Evolutionary conservation across 2,329 filamentous ascomycete species (phyloP).

Genomic region (Paracorniculantispora psalliotae): DNA sequence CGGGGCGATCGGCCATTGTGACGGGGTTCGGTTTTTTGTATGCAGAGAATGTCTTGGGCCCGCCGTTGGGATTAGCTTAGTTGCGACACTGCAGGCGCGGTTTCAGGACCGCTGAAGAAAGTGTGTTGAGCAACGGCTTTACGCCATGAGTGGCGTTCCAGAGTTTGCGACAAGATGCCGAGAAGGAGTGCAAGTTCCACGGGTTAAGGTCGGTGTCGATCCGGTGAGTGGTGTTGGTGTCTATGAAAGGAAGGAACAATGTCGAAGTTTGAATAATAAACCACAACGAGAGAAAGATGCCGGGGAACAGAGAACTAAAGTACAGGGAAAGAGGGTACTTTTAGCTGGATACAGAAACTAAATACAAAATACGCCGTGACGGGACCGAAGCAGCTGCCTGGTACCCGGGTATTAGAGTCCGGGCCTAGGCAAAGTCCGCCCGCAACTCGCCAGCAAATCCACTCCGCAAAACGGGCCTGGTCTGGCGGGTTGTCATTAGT

Average conservation of each 20-base stretch:
- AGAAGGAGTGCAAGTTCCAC: not conserved
- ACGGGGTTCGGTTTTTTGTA: not conserved
- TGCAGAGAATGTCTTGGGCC: not conserved
- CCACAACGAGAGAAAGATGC: too few species aligned
- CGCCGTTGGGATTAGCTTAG: not conserved
- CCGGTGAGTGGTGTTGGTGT: too few species aligned
- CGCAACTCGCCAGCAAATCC: not conserved
- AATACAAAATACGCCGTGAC: conserved; percentile 4
- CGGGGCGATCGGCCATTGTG: conserved; percentile 5
- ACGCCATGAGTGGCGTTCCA: not conserved
- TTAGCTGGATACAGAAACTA: not conserved
- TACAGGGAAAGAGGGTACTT: not conserved
- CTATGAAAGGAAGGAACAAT: not conserved
- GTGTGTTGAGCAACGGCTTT: not conserved
- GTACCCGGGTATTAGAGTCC: conserved; percentile 4
- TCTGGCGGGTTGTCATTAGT: not conserved
- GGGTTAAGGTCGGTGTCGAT: not conserved
- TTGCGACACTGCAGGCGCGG: not conserved
- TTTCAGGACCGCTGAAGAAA: not conserved
- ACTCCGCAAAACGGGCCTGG: conserved; percentile 2
- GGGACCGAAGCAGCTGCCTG: conserved; percentile 6
- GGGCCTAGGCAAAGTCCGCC: conserved; percentile 10
- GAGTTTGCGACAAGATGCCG: not conserved
- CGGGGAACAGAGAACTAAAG: not conserved
- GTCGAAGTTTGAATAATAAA: not conserved